Base-by-base conservation (phyloP, 139 green algal genomes). In the Closterium sp. region DNA sequence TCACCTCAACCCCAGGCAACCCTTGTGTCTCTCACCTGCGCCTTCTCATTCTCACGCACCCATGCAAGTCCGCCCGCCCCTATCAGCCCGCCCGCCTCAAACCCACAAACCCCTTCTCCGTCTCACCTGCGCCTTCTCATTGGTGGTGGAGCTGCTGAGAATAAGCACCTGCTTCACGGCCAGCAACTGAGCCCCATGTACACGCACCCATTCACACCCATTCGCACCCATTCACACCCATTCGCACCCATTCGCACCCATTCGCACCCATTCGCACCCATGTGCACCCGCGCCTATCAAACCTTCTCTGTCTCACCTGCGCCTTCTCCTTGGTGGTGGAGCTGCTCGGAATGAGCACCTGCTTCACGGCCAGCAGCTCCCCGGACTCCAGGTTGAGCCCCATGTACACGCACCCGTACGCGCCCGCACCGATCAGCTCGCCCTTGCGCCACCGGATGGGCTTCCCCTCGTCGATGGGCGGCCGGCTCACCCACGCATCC, bases 361-460 rank as follows among this genome's bases (percentile, higher is more conserved):
- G 97, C 95, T 99, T 99, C 21, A 99, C 97, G 2, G 98, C 98
- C 36, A 99, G 96, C 32, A 99, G 95, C 93, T 98, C 92, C 2
- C 97, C 98, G 0, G 96, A 98, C 35, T 97, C 96, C 31, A 98
- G 96, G 93, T 98, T 97, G 30, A 99, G 94, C 0, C 95, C 97
- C 66, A 97, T 91, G 87, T 97, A 99, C 12, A 98, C 98, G 8
- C 94, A 94, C 19, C 98, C 98, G 94, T 98, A 99, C 2, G 97
- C 98, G 33, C 98, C 98, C 33, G 96, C 94, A 0, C 98, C 98
- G 4, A 99, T 97, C 21, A 98, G 95, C 83, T 98, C 96, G 32
- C 98, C 98, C 34, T 94, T 94, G 25, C 94, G 96, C 97, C 97
- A 99, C 32, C 87, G 64, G 1, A 95, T 91, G 0, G 92, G 92